Evolutionary conservation across 2,329 filamentous ascomycete genomes (phyloP), one percentile per base, ranked within the genome.

Genomic region (Xylariaceae sp.): DNA sequence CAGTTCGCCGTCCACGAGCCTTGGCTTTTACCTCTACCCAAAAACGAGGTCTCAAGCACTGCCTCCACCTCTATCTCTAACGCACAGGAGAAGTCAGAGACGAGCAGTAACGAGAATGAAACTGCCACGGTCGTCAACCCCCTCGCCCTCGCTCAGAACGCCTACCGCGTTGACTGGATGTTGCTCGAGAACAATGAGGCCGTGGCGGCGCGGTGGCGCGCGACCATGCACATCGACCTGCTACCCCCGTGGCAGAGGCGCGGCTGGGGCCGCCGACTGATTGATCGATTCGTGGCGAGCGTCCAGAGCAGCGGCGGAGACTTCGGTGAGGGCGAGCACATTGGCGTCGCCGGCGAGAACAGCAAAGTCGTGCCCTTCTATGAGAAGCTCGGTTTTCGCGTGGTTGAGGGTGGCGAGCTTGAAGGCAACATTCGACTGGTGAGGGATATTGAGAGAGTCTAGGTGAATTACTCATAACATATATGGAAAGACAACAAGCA

Each of bases 151-250:
- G 67, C 72, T 46, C 79, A 80, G 71, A 65, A 72, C 60, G 76
- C 78, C 29, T 78, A 76, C 63, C 75, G 74, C 46, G 66, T 75
- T 28, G 61, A 67, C 45, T 74, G 75, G 73, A 65, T 81, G 50
- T 68, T 82, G 6, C 61, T 76, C 14, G 67, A 72, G 39, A 74
- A 69, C 31, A 76, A 74, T 57, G 69, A 66, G 57, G 72, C 71
- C 46, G 56, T 78, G 41, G 70, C 66, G 14, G 54, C 62, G 19
- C 62, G 61, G 46, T 79, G 74, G 61, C 66, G 73, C 56, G 78
- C 74, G 3, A 81, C 78, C 55, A 74, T 82, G 78, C 80, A 82
- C 67, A 79, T 82, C 48, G 77, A 82, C 59, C 57, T 82, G 61
- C 66, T 82, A 53, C 72, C 72, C 24, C 65, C 55, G 54, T 78